These are phyloP conservation scores for Phytophthora colocasiae DNA, from an alignment of 352 stramenopile genomes.

Conservation along the genomic window DNA sequence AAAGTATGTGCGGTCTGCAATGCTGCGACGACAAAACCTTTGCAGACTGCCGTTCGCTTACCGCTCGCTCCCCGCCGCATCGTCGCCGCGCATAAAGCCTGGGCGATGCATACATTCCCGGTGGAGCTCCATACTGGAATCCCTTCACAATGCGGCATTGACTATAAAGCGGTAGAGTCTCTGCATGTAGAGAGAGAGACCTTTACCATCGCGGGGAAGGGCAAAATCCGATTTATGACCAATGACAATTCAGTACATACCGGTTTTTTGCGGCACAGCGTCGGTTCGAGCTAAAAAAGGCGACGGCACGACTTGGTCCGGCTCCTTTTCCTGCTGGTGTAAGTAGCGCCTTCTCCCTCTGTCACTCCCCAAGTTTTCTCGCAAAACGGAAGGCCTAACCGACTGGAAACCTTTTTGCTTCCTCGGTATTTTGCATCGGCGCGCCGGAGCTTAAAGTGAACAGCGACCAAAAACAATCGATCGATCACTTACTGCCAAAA, in stretches of 20 bases:
- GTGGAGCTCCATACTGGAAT: background rate
- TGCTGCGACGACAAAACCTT: background rate
- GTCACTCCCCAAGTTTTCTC: constrained; percentile 42
- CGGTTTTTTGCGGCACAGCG: background rate
- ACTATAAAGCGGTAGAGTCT: constrained; percentile 1
- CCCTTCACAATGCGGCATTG: background rate
- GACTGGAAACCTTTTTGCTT: constrained; percentile 37
- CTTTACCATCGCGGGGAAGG: constrained; percentile 24
- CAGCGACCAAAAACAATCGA: constrained; percentile 1
- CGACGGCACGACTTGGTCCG: constrained; percentile 27
- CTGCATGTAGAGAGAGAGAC: background rate
- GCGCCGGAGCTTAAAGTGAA: background rate
- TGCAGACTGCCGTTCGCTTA: constrained; percentile 1
- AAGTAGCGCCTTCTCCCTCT: constrained; percentile 31
- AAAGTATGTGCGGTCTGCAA: background rate
- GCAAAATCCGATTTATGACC: constrained; percentile 5
- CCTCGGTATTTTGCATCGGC: constrained; percentile 39
- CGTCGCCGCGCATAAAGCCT: constrained; percentile 13
- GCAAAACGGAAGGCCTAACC: constrained; percentile 45
- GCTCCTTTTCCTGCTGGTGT: constrained; percentile 30
- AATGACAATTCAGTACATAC: constrained; percentile 4
- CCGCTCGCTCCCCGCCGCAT: constrained; percentile 2
- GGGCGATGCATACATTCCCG: background rate
- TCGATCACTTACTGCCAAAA: constrained; percentile 2
- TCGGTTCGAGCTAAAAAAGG: constrained; percentile 16